These are phyloP conservation scores for Cladophialophora bantiana DNA, from an alignment of 2,329 filamentous ascomycete genomes.

Conservation along the genomic window DNA sequence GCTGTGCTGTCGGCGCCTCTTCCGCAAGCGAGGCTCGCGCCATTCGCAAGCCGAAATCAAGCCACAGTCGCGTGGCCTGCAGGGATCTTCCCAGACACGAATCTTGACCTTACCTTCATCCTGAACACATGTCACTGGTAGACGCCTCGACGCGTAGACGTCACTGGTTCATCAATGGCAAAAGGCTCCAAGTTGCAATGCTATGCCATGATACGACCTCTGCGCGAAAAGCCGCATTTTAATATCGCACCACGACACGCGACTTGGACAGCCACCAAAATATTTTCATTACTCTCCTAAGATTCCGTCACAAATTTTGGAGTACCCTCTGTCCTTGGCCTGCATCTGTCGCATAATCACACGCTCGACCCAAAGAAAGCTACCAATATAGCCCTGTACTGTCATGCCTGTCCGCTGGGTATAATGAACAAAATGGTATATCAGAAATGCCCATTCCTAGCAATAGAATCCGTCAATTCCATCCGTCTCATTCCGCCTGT, in stretches of 20 bases:
- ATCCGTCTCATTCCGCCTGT: conserved; percentile 27
- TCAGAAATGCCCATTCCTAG: conserved; percentile 18
- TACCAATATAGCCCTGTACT: conserved; percentile 20
- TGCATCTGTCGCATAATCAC: conserved; percentile 27
- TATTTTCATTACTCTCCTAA: conserved; percentile 29
- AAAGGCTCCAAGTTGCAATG: background rate
- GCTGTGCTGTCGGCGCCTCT: conserved; percentile 25
- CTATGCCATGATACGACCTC: background rate
- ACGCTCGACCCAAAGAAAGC: conserved; percentile 20
- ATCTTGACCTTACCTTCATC: conserved; percentile 11
- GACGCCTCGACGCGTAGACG: background rate
- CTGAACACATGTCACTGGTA: background rate
- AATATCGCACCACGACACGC: background rate
- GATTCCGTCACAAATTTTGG: conserved; percentile 10
- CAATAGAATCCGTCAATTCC: conserved; percentile 24
- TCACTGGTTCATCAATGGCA: background rate
- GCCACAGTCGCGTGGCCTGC: conserved; percentile 34
- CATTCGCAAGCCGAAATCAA: conserved; percentile 30
- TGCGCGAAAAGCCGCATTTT: background rate
- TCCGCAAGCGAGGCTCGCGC: conserved; percentile 34
- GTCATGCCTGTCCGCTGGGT: conserved; percentile 32
- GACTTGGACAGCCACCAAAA: background rate
- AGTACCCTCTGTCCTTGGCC: conserved; percentile 18
- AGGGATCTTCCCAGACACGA: conserved; percentile 25
- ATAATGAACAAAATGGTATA: conserved; percentile 32